Base-by-base conservation (phyloP, 1,284 basidiomycete genomes). In the Thelephora terrestris region DNA sequence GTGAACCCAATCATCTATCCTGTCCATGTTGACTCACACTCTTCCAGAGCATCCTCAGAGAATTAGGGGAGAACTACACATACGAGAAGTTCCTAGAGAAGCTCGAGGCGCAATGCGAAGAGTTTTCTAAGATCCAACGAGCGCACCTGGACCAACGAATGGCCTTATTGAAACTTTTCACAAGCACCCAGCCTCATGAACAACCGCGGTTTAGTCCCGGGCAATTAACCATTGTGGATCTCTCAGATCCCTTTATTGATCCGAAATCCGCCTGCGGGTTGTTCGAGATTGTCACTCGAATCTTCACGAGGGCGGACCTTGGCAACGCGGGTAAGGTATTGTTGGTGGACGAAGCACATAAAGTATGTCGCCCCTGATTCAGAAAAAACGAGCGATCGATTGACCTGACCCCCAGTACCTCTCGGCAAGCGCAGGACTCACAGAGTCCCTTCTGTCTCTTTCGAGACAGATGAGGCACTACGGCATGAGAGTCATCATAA, bases 331-430 rank as follows among this genome's bases (percentile, higher is more conserved):
- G 81, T 4, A 85, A 85, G 50, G 73, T 82, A 0, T 65, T 84
- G 2, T 69, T 84, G 0, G 76, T 85, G 0, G 82, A 85, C 45
- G 82, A 85, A 52, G 81, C 81, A 0, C 81, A 85, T 55, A 85
- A 85, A 58, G 81, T 79, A 47, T 43, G 67, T 45, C 17, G 20
- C 36, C 9, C 7, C 4, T 16, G n/a, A 35, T 43, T 43, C n/a
- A 24, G n/a, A n/a, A 14, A n/a, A 14, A 12, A 7, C 25, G 18
- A 6, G 10, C 29, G 9, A 10, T 17, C 35, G 18, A 34, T 21
- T 29, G 29, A 21, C 43, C 16, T 21, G 6, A 20, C 16, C 10
- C 10, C 20, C 40, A 63, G 59, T 63, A 63, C 43, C 53, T 63
- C 10, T 55, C 59, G 3, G 53, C 56, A 4, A 51, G 53, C 25